These are phyloP conservation scores for Penicillium tannophilum DNA, from an alignment of 495 filamentous ascomycete species.

Conservation along the genomic window DNA sequence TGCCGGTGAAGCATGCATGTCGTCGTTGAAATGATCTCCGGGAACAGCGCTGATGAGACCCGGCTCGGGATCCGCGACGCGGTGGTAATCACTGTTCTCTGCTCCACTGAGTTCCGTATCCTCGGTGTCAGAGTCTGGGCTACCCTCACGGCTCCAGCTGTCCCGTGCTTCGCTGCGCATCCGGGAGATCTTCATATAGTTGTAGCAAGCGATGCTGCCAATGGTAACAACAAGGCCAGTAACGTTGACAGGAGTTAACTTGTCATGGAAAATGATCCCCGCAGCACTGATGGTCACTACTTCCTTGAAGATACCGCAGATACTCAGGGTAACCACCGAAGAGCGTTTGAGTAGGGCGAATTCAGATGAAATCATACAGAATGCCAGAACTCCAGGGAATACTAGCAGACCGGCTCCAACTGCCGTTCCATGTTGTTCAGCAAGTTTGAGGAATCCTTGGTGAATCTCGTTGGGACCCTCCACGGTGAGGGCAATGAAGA, in stretches of 20 bases:
- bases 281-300: conserved; percentile 94
- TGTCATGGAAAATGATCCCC: conserved; percentile 84
- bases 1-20: conserved; percentile 31
- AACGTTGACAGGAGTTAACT: conserved; percentile 85
- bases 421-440: conserved; percentile 63
- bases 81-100: conserved; percentile 32
- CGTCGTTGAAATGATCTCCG: conserved; percentile 25
- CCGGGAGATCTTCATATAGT: conserved; percentile 88
- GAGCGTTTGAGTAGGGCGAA: conserved; percentile 95
- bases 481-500: conserved; percentile 79
- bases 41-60: conserved; percentile 23
- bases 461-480: conserved; percentile 74
- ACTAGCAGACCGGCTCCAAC: conserved; percentile 65
- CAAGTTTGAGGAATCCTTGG: conserved; percentile 62
- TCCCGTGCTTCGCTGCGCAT: conserved; percentile 73
- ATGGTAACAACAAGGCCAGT: conserved; percentile 89
- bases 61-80: conserved; percentile 30
- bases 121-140: conserved; percentile 36
- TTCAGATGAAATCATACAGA: conserved; percentile 94
- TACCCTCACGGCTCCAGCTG: conserved; percentile 33
- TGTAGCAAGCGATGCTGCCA: conserved; percentile 81
- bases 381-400: conserved; percentile 90
- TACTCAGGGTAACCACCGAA: conserved; percentile 91
- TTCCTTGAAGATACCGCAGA: conserved; percentile 99
- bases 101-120: conserved; percentile 28